phyloP scores from a whole-genome alignment of 192 early-diverging fungal genomes.

The Dispira parvispora region DNA sequence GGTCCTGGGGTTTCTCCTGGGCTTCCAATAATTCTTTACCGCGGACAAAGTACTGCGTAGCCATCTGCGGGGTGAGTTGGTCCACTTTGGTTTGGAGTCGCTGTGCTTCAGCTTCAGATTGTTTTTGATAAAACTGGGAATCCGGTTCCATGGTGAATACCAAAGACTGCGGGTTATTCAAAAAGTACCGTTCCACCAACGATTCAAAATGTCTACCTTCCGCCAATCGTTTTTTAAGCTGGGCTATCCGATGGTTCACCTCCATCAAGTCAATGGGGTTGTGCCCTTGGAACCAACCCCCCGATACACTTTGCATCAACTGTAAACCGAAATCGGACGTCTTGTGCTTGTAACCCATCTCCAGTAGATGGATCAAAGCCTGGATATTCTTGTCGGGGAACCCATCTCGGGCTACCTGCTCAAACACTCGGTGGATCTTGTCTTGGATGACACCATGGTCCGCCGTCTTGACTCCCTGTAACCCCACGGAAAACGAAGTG shows the following conservation, averaged over 20 bases:
- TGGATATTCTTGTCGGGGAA: conserved; percentile 65
- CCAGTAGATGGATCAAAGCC: conserved; percentile 71
- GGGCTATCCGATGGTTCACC: conserved; percentile 57
- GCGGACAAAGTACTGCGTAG: conserved; percentile 38
- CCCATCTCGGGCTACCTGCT: conserved; percentile 46
- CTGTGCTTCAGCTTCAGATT: conserved; percentile 43
- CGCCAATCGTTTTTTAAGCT: conserved; percentile 40
- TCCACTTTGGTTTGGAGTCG: conserved; percentile 44
- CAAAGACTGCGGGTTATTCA: conserved; percentile 63
- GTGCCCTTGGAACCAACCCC: conserved; percentile 76
- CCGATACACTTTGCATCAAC: conserved; percentile 56
- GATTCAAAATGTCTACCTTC: conserved; percentile 52
- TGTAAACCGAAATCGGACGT: conserved; percentile 74
- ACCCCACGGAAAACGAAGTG: conserved; percentile 62
- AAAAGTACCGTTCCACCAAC: conserved; percentile 57
- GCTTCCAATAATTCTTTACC: conserved; percentile 44
- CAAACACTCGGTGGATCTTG: conserved; percentile 50
- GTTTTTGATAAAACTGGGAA: conserved; percentile 35
- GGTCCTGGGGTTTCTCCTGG: conserved; percentile 62
- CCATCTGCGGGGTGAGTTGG: conserved; percentile 40
- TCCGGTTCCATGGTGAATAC: conserved; percentile 72
- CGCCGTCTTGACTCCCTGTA: conserved; percentile 64
- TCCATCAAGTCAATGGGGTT: conserved; percentile 72
- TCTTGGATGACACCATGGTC: conserved; percentile 49
- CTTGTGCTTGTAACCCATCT: conserved; percentile 81